Evolutionary conservation across 352 stramenopile species (phyloP).

Genomic region (Stramenopiles sp.): DNA sequence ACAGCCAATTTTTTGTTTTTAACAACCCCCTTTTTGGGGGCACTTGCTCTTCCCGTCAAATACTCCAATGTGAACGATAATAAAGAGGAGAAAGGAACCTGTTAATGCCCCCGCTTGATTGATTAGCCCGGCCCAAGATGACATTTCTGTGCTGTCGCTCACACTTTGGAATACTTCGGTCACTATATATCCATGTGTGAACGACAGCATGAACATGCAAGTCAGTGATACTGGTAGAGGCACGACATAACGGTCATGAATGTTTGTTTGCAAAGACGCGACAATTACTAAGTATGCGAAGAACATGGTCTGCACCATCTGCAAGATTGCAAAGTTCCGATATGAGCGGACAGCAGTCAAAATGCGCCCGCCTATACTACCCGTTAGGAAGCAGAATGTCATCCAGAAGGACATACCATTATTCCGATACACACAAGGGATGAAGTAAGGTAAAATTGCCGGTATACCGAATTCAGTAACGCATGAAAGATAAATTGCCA

Average conservation of each 20-base stretch:
- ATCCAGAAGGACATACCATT: neutral
- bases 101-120: neutral
- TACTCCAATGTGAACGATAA: neutral
- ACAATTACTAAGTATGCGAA: neutral
- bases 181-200: neutral
- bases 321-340: neutral
- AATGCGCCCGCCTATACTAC: neutral
- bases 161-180: constrained; percentile 1
- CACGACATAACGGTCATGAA: neutral
- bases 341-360: neutral
- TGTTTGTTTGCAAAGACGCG: neutral
- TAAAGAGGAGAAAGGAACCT: neutral
- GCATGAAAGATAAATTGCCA: neutral
- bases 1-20: too few relatives aligned
- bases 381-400: constrained; percentile 2
- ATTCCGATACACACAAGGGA: neutral
- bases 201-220: neutral
- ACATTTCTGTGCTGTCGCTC: neutral
- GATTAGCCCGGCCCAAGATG: neutral
- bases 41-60: too few relatives aligned
- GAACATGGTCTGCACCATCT: neutral
- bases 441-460: neutral
- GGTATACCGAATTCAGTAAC: neutral
- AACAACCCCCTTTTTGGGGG: too few relatives aligned
- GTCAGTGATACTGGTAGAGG: neutral